Evolutionary conservation across 1,139 yeast genomes (phyloP).

Genomic region (Tardiomyces blankii): DNA sequence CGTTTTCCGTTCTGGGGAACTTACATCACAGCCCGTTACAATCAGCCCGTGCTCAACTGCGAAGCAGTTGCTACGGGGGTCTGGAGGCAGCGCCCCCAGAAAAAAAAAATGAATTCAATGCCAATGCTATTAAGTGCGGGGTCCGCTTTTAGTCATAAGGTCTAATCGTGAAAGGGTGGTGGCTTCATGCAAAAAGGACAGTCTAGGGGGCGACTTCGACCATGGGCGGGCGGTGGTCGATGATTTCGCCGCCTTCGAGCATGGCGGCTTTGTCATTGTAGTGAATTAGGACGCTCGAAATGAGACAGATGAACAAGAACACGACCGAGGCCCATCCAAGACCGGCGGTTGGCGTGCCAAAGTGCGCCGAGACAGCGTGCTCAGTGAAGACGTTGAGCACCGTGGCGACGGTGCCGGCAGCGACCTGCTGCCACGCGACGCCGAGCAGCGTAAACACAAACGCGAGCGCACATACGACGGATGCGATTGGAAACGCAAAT

Average conservation of each 20-base stretch:
- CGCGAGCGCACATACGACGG: conserved; percentile 10
- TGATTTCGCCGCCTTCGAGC: neutral
- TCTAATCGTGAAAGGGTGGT: neutral
- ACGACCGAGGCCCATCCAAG: conserved; percentile 16
- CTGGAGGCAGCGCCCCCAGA: too few species aligned
- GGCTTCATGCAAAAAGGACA: neutral
- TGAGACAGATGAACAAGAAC: conserved; percentile 6
- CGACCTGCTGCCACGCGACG: conserved; percentile 20
- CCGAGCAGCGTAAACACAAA: conserved; percentile 13
- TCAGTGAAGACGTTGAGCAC: conserved; percentile 9
- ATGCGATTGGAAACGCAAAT: conserved; percentile 11
- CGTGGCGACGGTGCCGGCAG: conserved; percentile 9
- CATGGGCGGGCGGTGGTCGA: neutral
- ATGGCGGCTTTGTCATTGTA: neutral
- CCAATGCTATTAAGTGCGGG: neutral
- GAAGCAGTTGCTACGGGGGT: too few species aligned
- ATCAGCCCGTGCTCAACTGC: too few species aligned
- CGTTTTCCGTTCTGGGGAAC: too few species aligned
- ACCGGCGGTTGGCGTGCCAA: conserved; percentile 14
- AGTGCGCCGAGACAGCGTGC: conserved; percentile 6
- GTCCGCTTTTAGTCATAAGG: neutral
- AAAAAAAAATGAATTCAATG: too few species aligned
- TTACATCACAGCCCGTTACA: too few species aligned
- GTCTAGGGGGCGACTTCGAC: neutral
- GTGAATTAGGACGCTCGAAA: neutral